Conservation (phyloP, 768 basidiomycete genomes). For the Astraeus odoratus region DNA sequence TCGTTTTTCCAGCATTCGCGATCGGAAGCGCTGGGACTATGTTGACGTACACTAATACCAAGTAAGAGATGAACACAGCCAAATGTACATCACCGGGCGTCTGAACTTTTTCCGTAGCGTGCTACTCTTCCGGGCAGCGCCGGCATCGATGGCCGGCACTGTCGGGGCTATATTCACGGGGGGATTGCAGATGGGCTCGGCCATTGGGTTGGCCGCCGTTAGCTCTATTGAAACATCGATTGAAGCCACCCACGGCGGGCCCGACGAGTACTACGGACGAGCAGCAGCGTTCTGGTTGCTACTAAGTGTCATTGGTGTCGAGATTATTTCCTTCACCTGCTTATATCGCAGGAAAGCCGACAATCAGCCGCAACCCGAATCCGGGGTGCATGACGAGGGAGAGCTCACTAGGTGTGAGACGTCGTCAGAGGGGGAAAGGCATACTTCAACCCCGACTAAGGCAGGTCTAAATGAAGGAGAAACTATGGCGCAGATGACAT, state of each 20-base stretch:
- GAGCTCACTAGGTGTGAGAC: no score
- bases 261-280: constrained; percentile 32
- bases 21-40: constrained; percentile 42
- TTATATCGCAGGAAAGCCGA: constrained; percentile 24
- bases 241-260: constrained; percentile 26
- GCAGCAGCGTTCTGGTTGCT: constrained; percentile 41
- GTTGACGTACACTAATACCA: constrained; percentile 40
- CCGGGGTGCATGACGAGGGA: no score
- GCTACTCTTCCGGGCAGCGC: constrained; percentile 42
- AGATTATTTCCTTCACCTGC: constrained; percentile 24
- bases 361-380: neutral
- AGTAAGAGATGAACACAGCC: constrained; percentile 30
- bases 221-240: constrained; percentile 43
- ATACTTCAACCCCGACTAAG: no score
- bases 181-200: constrained; percentile 46
- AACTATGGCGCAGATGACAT: no score
- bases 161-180: constrained; percentile 53
- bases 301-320: constrained; percentile 28
- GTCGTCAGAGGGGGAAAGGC: no score
- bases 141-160: constrained; percentile 42
- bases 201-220: constrained; percentile 44
- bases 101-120: constrained; percentile 31
- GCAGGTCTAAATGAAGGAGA: no score
- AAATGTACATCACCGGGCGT: neutral
- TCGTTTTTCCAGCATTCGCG: constrained; percentile 43